Conservation (phyloP, 768 basidiomycete genomes). For the Russula virescens region DNA sequence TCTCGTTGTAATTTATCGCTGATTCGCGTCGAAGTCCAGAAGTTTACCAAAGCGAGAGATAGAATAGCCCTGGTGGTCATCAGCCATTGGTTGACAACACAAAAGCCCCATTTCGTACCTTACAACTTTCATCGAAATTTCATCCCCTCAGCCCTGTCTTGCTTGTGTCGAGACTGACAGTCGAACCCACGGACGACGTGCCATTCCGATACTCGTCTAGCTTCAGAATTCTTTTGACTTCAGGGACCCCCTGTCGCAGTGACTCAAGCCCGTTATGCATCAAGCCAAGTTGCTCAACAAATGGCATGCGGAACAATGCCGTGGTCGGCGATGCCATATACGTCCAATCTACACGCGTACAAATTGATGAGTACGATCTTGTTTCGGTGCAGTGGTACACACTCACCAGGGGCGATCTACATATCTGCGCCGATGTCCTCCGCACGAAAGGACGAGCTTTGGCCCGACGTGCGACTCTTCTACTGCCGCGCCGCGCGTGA, state of each 20-base stretch:
- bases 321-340: conserved; percentile 14
- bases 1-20: no score
- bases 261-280: conserved; percentile 8
- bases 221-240: background rate
- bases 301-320: conserved; percentile 2
- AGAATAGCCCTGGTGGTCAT: no score
- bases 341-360: no score
- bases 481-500: conserved; percentile 15
- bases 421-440: conserved; percentile 16
- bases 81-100: no score
- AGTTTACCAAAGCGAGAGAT: no score
- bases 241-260: background rate
- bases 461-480: background rate
- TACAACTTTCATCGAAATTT: background rate
- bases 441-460: conserved; percentile 1
- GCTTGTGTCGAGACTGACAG: background rate
- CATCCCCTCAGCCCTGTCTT: no score
- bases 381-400: no score
- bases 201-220: no score
- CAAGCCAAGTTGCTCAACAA: conserved; percentile 3
- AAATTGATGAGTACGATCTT: no score
- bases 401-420: conserved; percentile 18
- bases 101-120: background rate
- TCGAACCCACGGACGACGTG: background rate
- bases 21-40: no score